Evolutionary conservation across 139 green algal genomes (phyloP).

Genomic region (Chlorella sp.): DNA sequence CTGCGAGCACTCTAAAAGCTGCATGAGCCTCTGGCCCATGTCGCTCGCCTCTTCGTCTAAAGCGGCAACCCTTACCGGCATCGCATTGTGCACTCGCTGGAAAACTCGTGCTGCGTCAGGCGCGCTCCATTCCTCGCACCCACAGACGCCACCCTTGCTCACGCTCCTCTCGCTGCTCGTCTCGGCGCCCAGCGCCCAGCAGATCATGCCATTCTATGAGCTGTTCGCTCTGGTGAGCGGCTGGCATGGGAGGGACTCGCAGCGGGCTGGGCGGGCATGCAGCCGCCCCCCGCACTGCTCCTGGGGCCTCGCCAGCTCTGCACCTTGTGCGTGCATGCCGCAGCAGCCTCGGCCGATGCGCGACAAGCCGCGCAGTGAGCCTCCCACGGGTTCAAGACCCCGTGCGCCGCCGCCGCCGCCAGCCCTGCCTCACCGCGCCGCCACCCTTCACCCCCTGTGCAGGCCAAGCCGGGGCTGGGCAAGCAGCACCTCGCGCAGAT

Average conservation of each 20-base stretch:
- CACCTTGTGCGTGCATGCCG: too few species aligned
- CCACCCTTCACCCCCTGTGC: too few species aligned
- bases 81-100: neutral
- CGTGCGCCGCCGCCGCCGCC: too few species aligned
- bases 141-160: neutral
- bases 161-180: too few species aligned
- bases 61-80: neutral
- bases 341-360: too few species aligned
- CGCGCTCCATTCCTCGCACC: neutral
- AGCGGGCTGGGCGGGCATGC: too few species aligned
- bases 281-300: too few species aligned
- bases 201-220: conserved; percentile 85
- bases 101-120: neutral
- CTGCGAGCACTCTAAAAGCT: neutral
- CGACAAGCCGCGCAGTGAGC: too few species aligned
- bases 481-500: conserved; percentile 60
- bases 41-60: neutral
- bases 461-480: conserved; percentile 23
- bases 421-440: too few species aligned
- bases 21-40: neutral
- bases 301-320: too few species aligned
- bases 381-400: too few species aligned
- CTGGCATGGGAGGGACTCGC: too few species aligned
- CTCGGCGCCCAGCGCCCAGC: neutral
- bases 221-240: conserved; percentile 67